Evolutionary conservation across 345 rosid species (phyloP), one percentile per base, ranked within the genome.

Genomic region (Gossypium stocksii): DNA sequence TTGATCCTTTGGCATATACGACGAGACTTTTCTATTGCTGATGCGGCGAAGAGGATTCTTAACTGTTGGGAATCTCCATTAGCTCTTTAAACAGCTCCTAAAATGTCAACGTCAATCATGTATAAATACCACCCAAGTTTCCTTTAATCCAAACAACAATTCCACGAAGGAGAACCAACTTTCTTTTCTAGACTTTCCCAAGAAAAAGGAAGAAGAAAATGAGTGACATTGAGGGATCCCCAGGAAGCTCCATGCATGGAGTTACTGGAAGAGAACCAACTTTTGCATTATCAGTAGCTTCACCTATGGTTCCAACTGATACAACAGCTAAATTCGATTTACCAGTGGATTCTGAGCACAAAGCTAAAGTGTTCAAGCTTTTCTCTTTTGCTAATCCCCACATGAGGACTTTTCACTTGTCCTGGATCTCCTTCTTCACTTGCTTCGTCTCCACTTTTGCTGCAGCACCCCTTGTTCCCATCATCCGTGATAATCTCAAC

Each of bases 21-120:
- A 80, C 20, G 80, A 80, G 97, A 69, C 85, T 72, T 29, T 51
- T 59, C 45, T 49, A 46, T 49, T 58, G 62, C 13, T 4, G 82
- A 77, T 87, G 94, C 89, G 97, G 94, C 97, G 90, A 77, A 79
- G 59, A 72, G 89, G 88, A 80, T 82, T 86, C 62, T 49, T 70
- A 77, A 74, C 87, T 70, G 78, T 88, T 84, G 74, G 84, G 87
- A 86, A 78, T 83, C 86, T 81, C 76, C 80, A 69, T 82, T 46
- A 81, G 83, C 84, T 81, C 83, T 66, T 78, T 66, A 22, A 57
- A 57, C 29, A 73, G 45, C 13, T 9, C 41, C 64, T 9, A 4
- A 66, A 74, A 85, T 82, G 97, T 90, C 92, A 90, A 89, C 88
- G 61, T 45, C 9, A 46, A 27, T 78, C 70, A 74, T 22, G 53